Conservation (phyloP, 1,284 basidiomycete species). For the Papiliotrema flavescens region DNA sequence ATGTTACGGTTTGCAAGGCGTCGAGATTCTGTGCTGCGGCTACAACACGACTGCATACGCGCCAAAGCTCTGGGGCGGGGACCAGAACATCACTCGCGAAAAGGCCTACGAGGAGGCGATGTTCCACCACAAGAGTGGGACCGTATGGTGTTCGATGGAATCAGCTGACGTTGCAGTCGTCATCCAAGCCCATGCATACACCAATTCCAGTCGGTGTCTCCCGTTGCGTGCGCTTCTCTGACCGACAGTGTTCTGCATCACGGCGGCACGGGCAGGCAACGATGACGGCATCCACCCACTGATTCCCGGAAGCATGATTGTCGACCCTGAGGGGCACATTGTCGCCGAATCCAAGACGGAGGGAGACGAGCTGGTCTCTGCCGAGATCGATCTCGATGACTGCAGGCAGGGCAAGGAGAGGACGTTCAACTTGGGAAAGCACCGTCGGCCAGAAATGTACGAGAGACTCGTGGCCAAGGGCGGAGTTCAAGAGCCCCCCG, state of each 20-base stretch:
- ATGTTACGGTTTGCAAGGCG: constrained; percentile 35
- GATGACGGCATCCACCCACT: constrained; percentile 35
- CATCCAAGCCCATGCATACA: constrained; percentile 36
- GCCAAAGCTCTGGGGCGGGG: constrained; percentile 36
- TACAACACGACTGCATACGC: constrained; percentile 42
- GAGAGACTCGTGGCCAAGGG: constrained; percentile 14
- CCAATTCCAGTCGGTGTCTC: constrained; percentile 31
- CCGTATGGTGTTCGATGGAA: neutral
- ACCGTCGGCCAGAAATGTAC: constrained; percentile 24
- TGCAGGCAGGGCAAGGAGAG: constrained; percentile 35
- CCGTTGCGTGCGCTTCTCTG: neutral
- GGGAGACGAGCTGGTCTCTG: constrained; percentile 35
- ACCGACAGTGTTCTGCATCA: constrained; percentile 30
- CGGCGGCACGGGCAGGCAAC: constrained; percentile 27
- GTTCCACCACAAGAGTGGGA: constrained; percentile 39
- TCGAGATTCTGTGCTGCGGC: constrained; percentile 37
- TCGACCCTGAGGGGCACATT: constrained; percentile 39
- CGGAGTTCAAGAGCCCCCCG: constrained; percentile 18
- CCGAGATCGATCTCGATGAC: constrained; percentile 36
- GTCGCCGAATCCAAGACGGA: constrained; percentile 37
- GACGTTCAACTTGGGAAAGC: constrained; percentile 26
- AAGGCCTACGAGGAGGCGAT: constrained; percentile 35
- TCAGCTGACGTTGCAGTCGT: constrained; percentile 13
- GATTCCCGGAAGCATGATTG: constrained; percentile 36
- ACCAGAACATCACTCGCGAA: constrained; percentile 28